Evolutionary conservation across 2,329 filamentous ascomycete genomes (phyloP).

Genomic region (Nannizzia gypsea): DNA sequence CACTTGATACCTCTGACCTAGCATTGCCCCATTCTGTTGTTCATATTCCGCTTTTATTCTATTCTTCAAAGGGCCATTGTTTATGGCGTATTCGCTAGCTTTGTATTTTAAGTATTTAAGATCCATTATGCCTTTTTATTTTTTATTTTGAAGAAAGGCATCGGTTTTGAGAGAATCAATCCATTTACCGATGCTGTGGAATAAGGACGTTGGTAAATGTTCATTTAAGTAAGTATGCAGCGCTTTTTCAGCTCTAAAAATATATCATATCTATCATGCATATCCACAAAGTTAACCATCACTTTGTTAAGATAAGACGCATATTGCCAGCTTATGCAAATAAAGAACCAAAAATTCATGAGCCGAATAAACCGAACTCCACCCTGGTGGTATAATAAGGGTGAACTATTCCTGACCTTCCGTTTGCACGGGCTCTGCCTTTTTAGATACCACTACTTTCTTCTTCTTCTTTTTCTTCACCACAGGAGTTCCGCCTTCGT

Average conservation of each 20-base stretch:
- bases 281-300: background rate
- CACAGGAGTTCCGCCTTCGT: background rate
- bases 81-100: background rate
- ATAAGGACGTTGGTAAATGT: no score
- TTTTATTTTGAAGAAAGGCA: background rate
- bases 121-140: no score
- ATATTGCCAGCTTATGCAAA: background rate
- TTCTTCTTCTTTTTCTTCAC: conserved; percentile 13
- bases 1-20: background rate
- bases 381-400: background rate
- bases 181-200: no score
- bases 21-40: background rate
- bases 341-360: background rate
- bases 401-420: background rate
- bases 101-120: background rate
- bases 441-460: conserved; percentile 6
- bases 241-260: background rate
- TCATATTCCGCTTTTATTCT: background rate
- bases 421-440: conserved; percentile 2
- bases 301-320: background rate
- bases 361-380: background rate
- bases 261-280: background rate
- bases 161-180: background rate
- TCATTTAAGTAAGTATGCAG: background rate
- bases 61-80: background rate